These are phyloP conservation scores for Phlebiopsis flavidoalba DNA, from an alignment of 768 basidiomycete species.

Conservation along the genomic window DNA sequence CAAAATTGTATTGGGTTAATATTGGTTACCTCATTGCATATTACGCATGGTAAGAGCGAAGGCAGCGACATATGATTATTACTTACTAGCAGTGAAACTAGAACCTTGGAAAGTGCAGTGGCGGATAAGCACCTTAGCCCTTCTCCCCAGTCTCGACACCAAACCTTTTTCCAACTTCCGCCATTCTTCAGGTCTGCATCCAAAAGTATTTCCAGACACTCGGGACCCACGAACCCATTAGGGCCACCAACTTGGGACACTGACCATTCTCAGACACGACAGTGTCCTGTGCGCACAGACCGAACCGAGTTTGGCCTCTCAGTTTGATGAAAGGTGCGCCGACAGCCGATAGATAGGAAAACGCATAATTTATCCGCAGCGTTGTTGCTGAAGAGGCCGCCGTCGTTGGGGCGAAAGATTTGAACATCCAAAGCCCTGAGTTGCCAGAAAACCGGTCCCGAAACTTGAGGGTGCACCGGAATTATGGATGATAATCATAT, in stretches of 20 bases:
- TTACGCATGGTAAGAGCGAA: too few species aligned
- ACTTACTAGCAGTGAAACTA: constrained; percentile 11
- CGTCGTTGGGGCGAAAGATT: constrained; percentile 45
- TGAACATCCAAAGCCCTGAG: constrained; percentile 86
- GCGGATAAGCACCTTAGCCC: constrained; percentile 29
- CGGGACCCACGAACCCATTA: constrained; percentile 71
- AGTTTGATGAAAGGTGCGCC: constrained; percentile 84
- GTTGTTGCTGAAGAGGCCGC: constrained; percentile 3
- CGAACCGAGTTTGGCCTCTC: constrained; percentile 78
- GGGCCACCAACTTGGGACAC: constrained; percentile 57
- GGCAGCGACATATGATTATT: neutral
- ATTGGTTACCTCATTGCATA: too few species aligned
- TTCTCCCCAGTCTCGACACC: constrained; percentile 27
- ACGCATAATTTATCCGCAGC: constrained; percentile 27
- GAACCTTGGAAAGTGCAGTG: constrained; percentile 35
- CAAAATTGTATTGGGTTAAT: neutral
- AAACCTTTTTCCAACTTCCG: constrained; percentile 17
- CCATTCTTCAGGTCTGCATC: constrained; percentile 33
- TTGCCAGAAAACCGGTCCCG: constrained; percentile 77
- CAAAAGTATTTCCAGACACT: constrained; percentile 55
- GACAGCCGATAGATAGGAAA: constrained; percentile 44
- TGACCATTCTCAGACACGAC: constrained; percentile 59
- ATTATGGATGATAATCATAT: constrained; percentile 59
- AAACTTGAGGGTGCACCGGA: constrained; percentile 59
- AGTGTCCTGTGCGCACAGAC: constrained; percentile 61